Percentiles rank a stretch among this genome's conserved stretches.
Conservation (phyloP, 495 filamentous ascomycete genomes). For the Darksidea phi region DNA sequence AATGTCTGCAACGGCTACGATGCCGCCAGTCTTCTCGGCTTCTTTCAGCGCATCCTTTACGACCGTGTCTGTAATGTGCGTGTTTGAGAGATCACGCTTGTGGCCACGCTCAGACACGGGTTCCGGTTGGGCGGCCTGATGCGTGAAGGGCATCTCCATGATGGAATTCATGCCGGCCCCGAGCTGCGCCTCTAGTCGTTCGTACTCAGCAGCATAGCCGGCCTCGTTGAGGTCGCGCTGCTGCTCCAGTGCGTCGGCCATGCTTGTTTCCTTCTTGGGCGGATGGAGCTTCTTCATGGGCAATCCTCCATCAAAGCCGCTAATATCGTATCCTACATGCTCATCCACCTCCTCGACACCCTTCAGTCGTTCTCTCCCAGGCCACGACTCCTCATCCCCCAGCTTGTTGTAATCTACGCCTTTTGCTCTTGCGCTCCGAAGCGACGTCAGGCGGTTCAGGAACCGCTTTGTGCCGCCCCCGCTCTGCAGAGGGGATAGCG, state of each 20-base stretch:
- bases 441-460: constrained; percentile 29
- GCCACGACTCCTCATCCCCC: constrained; percentile 26
- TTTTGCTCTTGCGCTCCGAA: constrained; percentile 15
- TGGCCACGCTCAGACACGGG: neutral
- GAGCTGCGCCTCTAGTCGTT: constrained; percentile 32
- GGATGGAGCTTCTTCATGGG: constrained; percentile 26
- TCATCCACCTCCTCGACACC: constrained; percentile 33
- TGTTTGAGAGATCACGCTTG: constrained; percentile 10
- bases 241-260: constrained; percentile 20
- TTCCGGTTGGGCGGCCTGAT: constrained; percentile 2
- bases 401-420: constrained; percentile 26
- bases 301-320: constrained; percentile 28
- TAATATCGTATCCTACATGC: constrained; percentile 31
- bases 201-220: constrained; percentile 35
- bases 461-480: constrained; percentile 16
- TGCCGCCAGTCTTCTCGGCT: constrained; percentile 32
- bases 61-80: neutral
- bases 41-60: constrained; percentile 23
- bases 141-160: constrained; percentile 27
- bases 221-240: constrained; percentile 22
- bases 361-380: constrained; percentile 1
- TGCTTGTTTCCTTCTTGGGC: constrained; percentile 5
- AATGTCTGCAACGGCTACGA: constrained; percentile 33
- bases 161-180: constrained; percentile 33
- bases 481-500: constrained; percentile 2